A percentile compares a stretch with the other conserved stretches of the same genome.
phyloP scores from a whole-genome alignment of 208 protist species.

The Trypanosoma cruzi region DNA sequence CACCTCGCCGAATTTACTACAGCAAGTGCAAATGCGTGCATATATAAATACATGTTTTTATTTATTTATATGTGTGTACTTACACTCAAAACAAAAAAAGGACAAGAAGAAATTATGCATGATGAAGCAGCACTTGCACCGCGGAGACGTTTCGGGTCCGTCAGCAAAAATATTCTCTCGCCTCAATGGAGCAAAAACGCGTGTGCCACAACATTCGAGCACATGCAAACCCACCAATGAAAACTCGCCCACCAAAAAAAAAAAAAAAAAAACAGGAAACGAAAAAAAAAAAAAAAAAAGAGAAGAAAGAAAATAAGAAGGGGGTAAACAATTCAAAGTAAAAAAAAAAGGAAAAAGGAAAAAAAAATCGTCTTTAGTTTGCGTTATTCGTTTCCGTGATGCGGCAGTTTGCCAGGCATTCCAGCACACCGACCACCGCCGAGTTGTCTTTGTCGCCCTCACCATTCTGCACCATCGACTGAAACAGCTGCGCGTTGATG shows the following conservation, averaged over 20 bases:
- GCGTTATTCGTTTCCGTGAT: slow-evolving; percentile 71
- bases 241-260: not conserved
- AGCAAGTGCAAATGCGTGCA: not conserved
- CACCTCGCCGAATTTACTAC: not conserved
- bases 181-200: not conserved
- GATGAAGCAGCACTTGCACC: no score
- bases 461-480: slow-evolving; percentile 87
- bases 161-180: not conserved
- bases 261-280: not conserved
- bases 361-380: not conserved
- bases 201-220: not conserved
- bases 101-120: no score
- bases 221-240: not conserved
- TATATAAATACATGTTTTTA: no score
- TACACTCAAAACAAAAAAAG: no score
- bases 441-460: slow-evolving; percentile 94
- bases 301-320: not conserved
- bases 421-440: slow-evolving; percentile 92
- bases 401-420: slow-evolving; percentile 83
- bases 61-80: no score
- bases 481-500: slow-evolving; percentile 92
- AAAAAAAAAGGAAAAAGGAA: slow-evolving; percentile 21
- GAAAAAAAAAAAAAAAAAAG: not conserved
- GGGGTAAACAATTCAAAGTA: slow-evolving; percentile 3
- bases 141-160: no score